A percentile compares a stretch with the other conserved stretches of the same genome.
These are phyloP conservation scores for Hamamelis virginiana DNA, from an alignment of 164 flowering plant species.

Conservation along the genomic window DNA sequence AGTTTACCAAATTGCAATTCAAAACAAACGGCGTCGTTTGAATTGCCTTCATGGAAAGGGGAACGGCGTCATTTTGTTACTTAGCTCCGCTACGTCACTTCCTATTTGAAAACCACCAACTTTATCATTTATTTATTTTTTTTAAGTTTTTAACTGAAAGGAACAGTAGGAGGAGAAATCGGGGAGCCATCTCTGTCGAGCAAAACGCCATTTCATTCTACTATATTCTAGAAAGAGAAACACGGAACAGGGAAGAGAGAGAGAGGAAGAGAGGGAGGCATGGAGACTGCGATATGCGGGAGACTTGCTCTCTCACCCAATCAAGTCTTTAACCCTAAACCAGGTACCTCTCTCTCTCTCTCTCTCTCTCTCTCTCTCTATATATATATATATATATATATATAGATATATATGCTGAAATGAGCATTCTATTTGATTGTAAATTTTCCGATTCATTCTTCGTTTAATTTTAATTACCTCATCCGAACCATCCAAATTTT, in stretches of 20 bases:
- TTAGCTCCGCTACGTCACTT: too few species aligned
- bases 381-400: background rate
- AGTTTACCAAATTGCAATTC: too few species aligned
- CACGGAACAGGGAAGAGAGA: too few species aligned
- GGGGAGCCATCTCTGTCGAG: background rate
- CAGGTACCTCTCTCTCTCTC: constrained; percentile 35
- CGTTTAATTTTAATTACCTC: background rate
- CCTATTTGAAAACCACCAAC: too few species aligned
- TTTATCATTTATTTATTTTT: too few species aligned
- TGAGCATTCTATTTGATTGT: background rate
- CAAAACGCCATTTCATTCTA: background rate
- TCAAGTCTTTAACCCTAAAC: constrained; percentile 47
- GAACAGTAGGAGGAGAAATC: background rate
- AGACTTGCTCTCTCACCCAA: constrained; percentile 61
- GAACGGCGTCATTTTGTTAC: too few species aligned
- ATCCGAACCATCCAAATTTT: background rate
- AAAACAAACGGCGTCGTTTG: too few species aligned
- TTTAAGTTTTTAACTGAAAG: too few species aligned
- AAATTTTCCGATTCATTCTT: background rate
- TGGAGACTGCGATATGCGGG: constrained; percentile 68
- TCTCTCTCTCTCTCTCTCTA: constrained; percentile 7
- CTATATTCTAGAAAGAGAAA: constrained; percentile 13
- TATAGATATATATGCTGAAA: background rate
- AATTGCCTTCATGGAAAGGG: too few species aligned
- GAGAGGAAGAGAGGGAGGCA: too few species aligned